phyloP scores from a whole-genome alignment of 768 basidiomycete species.

The Asterophora parasitica region DNA sequence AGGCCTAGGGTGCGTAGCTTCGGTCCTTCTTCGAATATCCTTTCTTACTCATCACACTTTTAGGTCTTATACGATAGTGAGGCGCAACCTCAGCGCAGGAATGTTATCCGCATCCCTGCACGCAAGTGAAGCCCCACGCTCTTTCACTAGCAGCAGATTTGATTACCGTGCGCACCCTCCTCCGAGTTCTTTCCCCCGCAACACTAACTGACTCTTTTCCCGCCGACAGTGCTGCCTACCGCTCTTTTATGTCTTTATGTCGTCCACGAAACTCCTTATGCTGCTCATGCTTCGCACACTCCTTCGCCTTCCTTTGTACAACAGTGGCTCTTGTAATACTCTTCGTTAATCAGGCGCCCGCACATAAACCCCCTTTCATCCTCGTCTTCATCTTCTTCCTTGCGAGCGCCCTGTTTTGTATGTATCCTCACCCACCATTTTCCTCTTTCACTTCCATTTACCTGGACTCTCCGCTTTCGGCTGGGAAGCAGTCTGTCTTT shows the following conservation, averaged over 20 bases:
- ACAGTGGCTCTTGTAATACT: conserved; percentile 7
- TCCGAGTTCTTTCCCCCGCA: background rate
- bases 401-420: conserved; percentile 1
- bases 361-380: no score
- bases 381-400: background rate
- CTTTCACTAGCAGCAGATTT: background rate
- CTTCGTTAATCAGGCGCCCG: conserved; percentile 8
- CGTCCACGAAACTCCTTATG: conserved; percentile 1
- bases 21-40: background rate
- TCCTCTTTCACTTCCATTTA: no score
- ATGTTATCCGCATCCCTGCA: conserved; percentile 15
- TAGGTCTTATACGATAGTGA: conserved; percentile 16
- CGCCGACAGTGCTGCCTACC: background rate
- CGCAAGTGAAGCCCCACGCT: conserved; percentile 6
- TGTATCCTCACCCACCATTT: background rate
- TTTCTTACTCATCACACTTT: background rate
- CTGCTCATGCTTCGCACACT: conserved; percentile 2
- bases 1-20: conserved; percentile 30
- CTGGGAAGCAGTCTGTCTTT: background rate
- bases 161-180: conserved; percentile 1
- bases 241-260: background rate
- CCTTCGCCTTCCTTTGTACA: conserved; percentile 11
- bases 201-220: background rate
- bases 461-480: background rate
- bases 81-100: conserved; percentile 10